Evolutionary conservation across 2,329 filamentous ascomycete species (phyloP), one percentile per base, ranked within the genome.

Genomic region (Sporothrix dimorphospora): DNA sequence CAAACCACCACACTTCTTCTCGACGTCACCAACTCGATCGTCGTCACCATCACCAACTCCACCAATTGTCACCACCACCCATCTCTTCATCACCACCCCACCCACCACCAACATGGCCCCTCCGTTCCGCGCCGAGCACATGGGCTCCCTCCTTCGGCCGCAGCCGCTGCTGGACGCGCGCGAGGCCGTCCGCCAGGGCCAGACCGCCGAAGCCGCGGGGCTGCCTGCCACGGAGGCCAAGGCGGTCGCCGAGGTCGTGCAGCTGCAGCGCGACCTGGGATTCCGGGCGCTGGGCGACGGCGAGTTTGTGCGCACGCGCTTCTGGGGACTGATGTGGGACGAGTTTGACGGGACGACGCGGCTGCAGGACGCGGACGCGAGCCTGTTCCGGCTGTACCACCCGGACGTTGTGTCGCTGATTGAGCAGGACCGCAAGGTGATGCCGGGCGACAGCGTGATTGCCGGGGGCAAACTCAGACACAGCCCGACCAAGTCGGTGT

Each of bases 51-150:
- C 45, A 6, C 24, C 53, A 24, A 4, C 24, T 16, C 24, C 55
- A 49, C 51, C 19, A 40, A 68, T 9, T 12, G 57, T 6, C 21
- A 34, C 8, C 11, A 24, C 70, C 45, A 21, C 49, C n/a, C n/a
- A n/a, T n/a, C n/a, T n/a, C n/a, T n/a, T n/a, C n/a, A n/a, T 6
- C 21, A 34, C 8, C 11, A 24, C 70, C 45, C n/a, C n/a, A 21
- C 49, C 38, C 38, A n/a, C 14, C 12, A 12, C 19, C 55, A 72
- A 47, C 63, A 72, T 72, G 71, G 71, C 71, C 11, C 71, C 71
- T 51, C 73, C 91, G 49, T 93, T 92, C 84, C 86, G 91, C 77
- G 92, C 92, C 66, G 92, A 94, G 84, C 91, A 94, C 77, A 85
- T 93, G 77, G 92, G 91, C 76, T 93, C 91, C 12, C 84, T 94